These are phyloP conservation scores for Tetrahymena malaccensis DNA, from an alignment of 73 alveolate genomes.

Conservation along the genomic window DNA sequence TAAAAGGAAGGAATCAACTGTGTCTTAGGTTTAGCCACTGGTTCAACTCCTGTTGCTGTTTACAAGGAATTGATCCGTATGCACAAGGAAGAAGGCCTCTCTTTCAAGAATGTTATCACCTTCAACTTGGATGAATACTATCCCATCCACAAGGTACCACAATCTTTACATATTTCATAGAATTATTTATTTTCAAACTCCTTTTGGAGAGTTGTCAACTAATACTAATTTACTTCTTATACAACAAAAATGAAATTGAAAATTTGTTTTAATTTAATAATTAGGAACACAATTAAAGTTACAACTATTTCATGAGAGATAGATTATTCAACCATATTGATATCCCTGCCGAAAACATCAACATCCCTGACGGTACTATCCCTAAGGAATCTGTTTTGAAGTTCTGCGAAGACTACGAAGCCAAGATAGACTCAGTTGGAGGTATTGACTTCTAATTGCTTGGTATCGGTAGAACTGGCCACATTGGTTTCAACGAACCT, in stretches of 20 bases:
- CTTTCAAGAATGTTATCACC: slow-evolving; percentile 65
- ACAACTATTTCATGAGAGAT: slow-evolving; percentile 36
- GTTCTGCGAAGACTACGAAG: slow-evolving; percentile 50
- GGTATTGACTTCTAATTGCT: slow-evolving; percentile 68
- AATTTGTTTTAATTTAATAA: slow-evolving; percentile 4
- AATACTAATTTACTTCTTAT: not conserved
- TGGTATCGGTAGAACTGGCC: slow-evolving; percentile 83
- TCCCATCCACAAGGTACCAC: slow-evolving; percentile 44
- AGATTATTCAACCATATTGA: slow-evolving; percentile 34
- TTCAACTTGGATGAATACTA: slow-evolving; percentile 79
- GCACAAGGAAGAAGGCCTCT: slow-evolving; percentile 58
- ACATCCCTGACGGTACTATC: slow-evolving; percentile 56
- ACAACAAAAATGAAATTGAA: slow-evolving; percentile 40
- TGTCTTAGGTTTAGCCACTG: slow-evolving; percentile 78
- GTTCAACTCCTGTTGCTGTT: slow-evolving; percentile 69
- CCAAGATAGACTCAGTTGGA: slow-evolving; percentile 32
- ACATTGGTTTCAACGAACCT: slow-evolving; percentile 84
- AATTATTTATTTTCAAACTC: not conserved
- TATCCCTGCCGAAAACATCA: slow-evolving; percentile 52
- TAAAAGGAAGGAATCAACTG: slow-evolving; percentile 1
- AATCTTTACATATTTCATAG: not conserved
- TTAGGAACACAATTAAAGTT: slow-evolving; percentile 31
- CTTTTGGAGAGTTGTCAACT: not conserved
- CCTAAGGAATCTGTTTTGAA: slow-evolving; percentile 52
- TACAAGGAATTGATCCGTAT: slow-evolving; percentile 55